Evolutionary conservation across 2,329 filamentous ascomycete genomes (phyloP), one percentile per base, ranked within the genome.

Genomic region (Ceratocystis colombiana): DNA sequence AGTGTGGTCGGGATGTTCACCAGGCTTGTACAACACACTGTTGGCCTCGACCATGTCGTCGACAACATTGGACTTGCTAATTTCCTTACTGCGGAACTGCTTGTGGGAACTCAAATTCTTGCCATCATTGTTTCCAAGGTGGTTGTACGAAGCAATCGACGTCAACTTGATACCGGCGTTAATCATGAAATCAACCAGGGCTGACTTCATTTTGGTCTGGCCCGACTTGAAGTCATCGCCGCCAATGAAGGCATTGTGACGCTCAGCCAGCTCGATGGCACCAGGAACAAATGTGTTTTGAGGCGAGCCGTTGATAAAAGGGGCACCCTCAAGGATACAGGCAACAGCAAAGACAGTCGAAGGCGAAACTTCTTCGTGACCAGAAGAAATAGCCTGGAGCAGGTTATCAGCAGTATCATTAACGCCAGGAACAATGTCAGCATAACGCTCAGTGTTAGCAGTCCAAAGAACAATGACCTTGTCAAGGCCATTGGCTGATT

Each of bases 141-240:
- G 94, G 81, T 99, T 99, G 86, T 99, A 99, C 79, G 89, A 95
- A 70, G 94, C 90, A 79, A 99, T 97, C 50, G 92, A 96, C 68
- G 93, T 97, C 74, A 99, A 86, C 81, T 96, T 96, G 84, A 99
- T 97, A 75, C 94, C 94, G 61, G 94, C 94, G 76, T 87, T 96
- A 86, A 99, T 96, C 75, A 99, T 79, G 80, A 99, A 99, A 79
- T 99, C 94, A 59, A 97, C 94, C 37, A 99, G 85, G 22, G 94
- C 94, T 68, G 94, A 97, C 81, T 99, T 99, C 94, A 99, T 99
- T 86, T 99, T 99, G 76, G 94, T 99, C 82, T 99, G 94, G 69
- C 94, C 94, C 69, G 94, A 97, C 82, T 99, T 99, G 87, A 99
- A 99, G 79, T 99, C 94, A 73, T 99, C 94, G 70, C 94, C 94